Evolutionary conservation across 2,329 filamentous ascomycete genomes (phyloP).

Genomic region (Exserohilum rostratum): DNA sequence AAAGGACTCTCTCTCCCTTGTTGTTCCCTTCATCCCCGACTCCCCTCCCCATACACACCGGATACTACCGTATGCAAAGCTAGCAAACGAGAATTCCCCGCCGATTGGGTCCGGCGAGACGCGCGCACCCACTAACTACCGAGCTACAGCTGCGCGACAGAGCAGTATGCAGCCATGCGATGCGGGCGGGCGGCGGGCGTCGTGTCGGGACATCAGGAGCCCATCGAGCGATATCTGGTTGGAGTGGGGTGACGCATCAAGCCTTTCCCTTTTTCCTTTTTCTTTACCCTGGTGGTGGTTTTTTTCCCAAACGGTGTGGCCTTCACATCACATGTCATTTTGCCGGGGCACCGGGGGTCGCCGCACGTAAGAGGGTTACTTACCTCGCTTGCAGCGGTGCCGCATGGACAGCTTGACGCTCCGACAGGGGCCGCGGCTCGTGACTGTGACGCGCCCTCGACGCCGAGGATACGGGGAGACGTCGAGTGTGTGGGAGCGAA

Average conservation of each 20-base stretch:
- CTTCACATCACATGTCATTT: constrained; percentile 2
- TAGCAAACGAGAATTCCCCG: background rate
- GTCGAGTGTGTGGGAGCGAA: background rate
- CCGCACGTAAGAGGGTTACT: too few species aligned
- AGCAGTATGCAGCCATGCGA: too few species aligned
- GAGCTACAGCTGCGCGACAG: background rate
- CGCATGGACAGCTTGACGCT: background rate
- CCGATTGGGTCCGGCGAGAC: background rate
- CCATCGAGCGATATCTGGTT: too few species aligned
- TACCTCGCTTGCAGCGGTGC: background rate
- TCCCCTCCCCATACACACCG: background rate
- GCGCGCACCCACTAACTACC: too few species aligned
- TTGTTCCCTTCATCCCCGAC: too few species aligned
- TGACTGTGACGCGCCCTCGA: background rate
- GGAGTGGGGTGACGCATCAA: too few species aligned
- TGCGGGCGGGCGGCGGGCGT: too few species aligned
- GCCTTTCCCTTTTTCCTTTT: too few species aligned
- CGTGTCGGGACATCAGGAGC: too few species aligned
- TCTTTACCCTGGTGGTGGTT: too few species aligned
- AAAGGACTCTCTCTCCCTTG: too few species aligned
- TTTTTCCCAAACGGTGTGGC: constrained; percentile 2
- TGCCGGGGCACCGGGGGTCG: too few species aligned
- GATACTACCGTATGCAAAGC: background rate
- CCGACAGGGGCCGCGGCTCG: background rate
- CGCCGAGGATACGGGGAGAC: constrained; percentile 1